Conservation (phyloP, 1,284 basidiomycete species). For the Mycocalia duriaeana region DNA sequence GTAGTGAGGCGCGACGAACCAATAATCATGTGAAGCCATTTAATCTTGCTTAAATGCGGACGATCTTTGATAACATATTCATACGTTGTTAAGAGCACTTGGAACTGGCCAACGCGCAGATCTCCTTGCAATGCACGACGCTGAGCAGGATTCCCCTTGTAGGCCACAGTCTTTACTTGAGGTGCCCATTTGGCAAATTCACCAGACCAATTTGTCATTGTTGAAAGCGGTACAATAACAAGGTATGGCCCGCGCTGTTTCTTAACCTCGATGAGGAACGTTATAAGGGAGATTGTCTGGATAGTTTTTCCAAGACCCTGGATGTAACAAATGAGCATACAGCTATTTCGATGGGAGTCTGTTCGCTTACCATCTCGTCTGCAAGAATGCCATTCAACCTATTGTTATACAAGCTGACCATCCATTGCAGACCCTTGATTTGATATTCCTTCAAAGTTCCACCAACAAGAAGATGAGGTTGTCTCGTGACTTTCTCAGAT, state of each 20-base stretch:
- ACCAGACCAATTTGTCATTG: conserved; percentile 97
- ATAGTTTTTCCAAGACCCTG: conserved; percentile 96
- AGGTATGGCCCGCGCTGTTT: conserved; percentile 92
- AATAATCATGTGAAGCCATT: conserved; percentile 99
- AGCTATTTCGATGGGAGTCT: neutral
- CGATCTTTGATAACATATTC: conserved; percentile 99
- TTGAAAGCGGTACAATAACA: conserved; percentile 96
- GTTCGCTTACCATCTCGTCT: conserved; percentile 88
- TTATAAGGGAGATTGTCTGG: conserved; percentile 93
- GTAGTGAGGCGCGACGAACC: conserved; percentile 39
- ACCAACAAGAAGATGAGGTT: conserved; percentile 80
- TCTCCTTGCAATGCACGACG: conserved; percentile 73
- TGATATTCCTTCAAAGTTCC: conserved; percentile 92
- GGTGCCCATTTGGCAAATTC: conserved; percentile 99
- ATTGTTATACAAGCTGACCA: conserved; percentile 98
- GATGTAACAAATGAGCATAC: conserved; percentile 14
- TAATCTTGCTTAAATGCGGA: conserved; percentile 84
- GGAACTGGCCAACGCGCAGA: conserved; percentile 79
- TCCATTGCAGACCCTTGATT: conserved; percentile 92
- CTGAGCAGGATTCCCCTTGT: conserved; percentile 90
- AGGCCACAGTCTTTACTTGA: conserved; percentile 77
- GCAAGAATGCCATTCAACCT: conserved; percentile 94
- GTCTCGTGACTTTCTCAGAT: conserved; percentile 82
- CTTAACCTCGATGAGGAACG: conserved; percentile 94
- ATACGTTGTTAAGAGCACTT: conserved; percentile 95